Evolutionary conservation across 129 eudicot species (phyloP).

Genomic region (Cynara cardunculus): DNA sequence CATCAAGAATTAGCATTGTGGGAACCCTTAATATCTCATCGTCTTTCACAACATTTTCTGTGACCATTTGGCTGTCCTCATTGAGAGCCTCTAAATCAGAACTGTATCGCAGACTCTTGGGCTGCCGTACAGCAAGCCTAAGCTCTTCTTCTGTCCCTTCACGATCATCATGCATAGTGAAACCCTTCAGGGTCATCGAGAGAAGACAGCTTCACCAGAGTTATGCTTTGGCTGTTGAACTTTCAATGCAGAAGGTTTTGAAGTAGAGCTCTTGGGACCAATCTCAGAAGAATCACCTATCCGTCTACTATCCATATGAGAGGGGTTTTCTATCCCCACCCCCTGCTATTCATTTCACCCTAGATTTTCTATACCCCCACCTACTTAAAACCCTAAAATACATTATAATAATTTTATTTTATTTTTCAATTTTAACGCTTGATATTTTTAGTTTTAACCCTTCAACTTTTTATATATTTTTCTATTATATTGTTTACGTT

Average conservation of each 20-base stretch:
- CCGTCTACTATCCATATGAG: slow-evolving; percentile 38
- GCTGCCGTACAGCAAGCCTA: slow-evolving; percentile 80
- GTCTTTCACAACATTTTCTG: slow-evolving; percentile 20
- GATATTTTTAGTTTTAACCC: no score
- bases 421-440: no score
- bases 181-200: slow-evolving; percentile 74
- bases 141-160: slow-evolving; percentile 90
- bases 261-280: slow-evolving; percentile 39
- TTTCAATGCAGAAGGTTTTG: slow-evolving; percentile 53
- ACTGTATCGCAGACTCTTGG: slow-evolving; percentile 40
- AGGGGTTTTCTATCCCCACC: no score
- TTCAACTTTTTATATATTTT: no score
- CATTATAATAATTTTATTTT: no score
- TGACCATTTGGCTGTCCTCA: slow-evolving; percentile 24
- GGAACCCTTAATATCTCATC: slow-evolving; percentile 43
- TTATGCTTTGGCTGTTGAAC: slow-evolving; percentile 33
- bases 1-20: slow-evolving; percentile 87
- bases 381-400: no score
- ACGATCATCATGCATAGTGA: slow-evolving; percentile 87
- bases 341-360: no score
- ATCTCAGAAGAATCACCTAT: slow-evolving; percentile 32
- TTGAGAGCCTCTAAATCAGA: slow-evolving; percentile 32
- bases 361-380: no score
- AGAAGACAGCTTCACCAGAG: slow-evolving; percentile 58
- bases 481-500: no score